These are phyloP conservation scores for Xylariaceae sp. DNA, from an alignment of 2,329 filamentous ascomycete species.

Conservation along the genomic window DNA sequence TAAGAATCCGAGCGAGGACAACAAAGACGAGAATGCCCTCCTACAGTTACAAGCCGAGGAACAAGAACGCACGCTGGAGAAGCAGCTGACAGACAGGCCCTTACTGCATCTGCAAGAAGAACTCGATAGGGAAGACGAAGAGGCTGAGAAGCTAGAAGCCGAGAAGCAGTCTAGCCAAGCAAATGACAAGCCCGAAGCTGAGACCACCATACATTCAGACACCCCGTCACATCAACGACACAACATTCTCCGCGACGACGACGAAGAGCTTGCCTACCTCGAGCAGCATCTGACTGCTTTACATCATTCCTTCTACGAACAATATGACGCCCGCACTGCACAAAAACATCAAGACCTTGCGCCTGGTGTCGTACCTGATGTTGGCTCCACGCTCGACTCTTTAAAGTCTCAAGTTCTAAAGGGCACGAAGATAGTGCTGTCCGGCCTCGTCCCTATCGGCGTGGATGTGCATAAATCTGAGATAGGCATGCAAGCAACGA, in stretches of 20 bases:
- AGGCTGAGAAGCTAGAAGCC: constrained; percentile 51
- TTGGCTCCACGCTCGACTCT: constrained; percentile 76
- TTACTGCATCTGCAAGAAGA: constrained; percentile 89
- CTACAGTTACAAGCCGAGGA: constrained; percentile 76
- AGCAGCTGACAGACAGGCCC: constrained; percentile 85
- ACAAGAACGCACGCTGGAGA: constrained; percentile 82
- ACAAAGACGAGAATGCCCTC: constrained; percentile 37
- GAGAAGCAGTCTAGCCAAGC: constrained; percentile 41
- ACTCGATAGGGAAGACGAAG: constrained; percentile 80
- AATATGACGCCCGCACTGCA: constrained; percentile 65
- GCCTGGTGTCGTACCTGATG: constrained; percentile 67
- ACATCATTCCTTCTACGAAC: constrained; percentile 77
- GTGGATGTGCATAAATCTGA: constrained; percentile 78
- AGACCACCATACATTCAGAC: constrained; percentile 30
- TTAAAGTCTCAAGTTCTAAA: constrained; percentile 77
- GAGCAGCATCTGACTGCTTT: constrained; percentile 73
- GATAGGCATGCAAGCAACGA: constrained; percentile 80
- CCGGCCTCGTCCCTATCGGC: constrained; percentile 82
- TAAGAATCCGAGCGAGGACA: constrained; percentile 16
- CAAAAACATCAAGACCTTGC: constrained; percentile 44
- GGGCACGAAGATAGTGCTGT: constrained; percentile 79
- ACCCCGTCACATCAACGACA: constrained; percentile 53
- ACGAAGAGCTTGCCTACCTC: constrained; percentile 75
- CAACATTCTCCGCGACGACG: constrained; percentile 82
- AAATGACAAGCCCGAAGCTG: constrained; percentile 41